Percentiles rank a stretch among this genome's conserved stretches.
Evolutionary conservation across 495 filamentous ascomycete genomes (phyloP).

Genomic region (Hyphodiscus hymeniophilus): DNA sequence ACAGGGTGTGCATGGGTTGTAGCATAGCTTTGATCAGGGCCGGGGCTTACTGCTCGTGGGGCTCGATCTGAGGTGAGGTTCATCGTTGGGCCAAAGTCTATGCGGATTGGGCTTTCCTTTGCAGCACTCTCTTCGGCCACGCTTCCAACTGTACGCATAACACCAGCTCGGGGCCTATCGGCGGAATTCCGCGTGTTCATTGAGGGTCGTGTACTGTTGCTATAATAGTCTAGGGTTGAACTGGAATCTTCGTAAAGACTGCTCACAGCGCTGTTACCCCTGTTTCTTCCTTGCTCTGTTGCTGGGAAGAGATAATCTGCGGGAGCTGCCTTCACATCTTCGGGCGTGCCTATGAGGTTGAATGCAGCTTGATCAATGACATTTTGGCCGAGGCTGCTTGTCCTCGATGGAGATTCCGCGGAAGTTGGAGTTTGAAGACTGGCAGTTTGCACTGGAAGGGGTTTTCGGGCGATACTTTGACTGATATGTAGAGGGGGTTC

Average conservation of each 20-base stretch:
- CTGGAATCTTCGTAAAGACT: slow-evolving; percentile 40
- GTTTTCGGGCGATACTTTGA: slow-evolving; percentile 52
- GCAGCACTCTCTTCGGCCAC: slow-evolving; percentile 25
- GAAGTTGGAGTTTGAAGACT: slow-evolving; percentile 27
- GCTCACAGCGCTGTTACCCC: slow-evolving; percentile 27
- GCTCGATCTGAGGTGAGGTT: slow-evolving; percentile 43
- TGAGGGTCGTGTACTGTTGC: slow-evolving; percentile 55
- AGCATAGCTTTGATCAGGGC: not conserved
- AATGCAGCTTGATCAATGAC: slow-evolving; percentile 59
- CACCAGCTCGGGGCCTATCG: slow-evolving; percentile 70
- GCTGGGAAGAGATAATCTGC: too few relatives aligned
- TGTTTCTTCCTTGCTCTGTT: too few relatives aligned
- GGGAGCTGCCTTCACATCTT: not conserved
- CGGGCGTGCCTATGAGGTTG: slow-evolving; percentile 30
- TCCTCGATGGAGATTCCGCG: slow-evolving; percentile 38
- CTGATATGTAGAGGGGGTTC: slow-evolving; percentile 33
- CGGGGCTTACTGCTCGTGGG: slow-evolving; percentile 14
- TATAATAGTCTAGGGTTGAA: slow-evolving; percentile 57
- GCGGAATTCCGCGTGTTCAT: slow-evolving; percentile 51
- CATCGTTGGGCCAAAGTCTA: slow-evolving; percentile 85
- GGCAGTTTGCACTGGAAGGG: slow-evolving; percentile 44
- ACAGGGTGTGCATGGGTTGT: not conserved
- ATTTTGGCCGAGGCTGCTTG: slow-evolving; percentile 54
- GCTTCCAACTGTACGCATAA: slow-evolving; percentile 72
- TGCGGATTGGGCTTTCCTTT: slow-evolving; percentile 19